Base-by-base conservation (phyloP, 1,284 basidiomycete species). In the Cutaneotrichosporon mucoides region DNA sequence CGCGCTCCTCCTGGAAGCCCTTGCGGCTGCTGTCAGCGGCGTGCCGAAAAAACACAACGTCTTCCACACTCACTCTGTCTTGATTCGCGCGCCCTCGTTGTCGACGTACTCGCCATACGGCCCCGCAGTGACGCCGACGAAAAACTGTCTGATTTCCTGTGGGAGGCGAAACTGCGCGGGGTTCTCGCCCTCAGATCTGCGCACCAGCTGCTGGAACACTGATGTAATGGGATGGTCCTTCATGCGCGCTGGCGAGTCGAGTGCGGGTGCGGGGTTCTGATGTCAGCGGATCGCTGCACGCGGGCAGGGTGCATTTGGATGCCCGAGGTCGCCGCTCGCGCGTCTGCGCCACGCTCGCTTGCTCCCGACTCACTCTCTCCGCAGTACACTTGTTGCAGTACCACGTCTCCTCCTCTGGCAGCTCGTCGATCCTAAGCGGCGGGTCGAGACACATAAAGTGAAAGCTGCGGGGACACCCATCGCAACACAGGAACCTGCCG, bases 381-480 rank as follows among this genome's bases (percentile, higher is more conserved):
- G 71, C 56, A 41, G 61, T 47, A 57, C 78, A 77, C 54, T 78
- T 69, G 57, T 73, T 73, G 68, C 95, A 99, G 80, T 88, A 97
- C 96, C 96, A 99, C 68, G 85, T 84, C 71, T 95, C 91, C 49
- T 88, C 88, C 66, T 89, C 88, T 55, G 87, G 86, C 47, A 90
- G 80, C 69, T 98, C 92, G 68, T 88, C 84, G 55, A 87, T 82
- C 66, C 94, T 89, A 79, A 97, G 85, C 24, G 95, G 95, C 45
- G 95, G 95, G 74, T 97, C 90, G 68, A 99, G 84, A 77, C 95
- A 99, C 84, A 88, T 87, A 62, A 98, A 86, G 79, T 99, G 95
- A 76, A 97, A 99, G 24, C 92, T 92, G 65, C 89, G 84, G 37
- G 95, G 91, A 75, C 96, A 99, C 11, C 94, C 93, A 75, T 99